phyloP scores from a whole-genome alignment of 257 asterid genomes.

The Nicotiana attenuata region DNA sequence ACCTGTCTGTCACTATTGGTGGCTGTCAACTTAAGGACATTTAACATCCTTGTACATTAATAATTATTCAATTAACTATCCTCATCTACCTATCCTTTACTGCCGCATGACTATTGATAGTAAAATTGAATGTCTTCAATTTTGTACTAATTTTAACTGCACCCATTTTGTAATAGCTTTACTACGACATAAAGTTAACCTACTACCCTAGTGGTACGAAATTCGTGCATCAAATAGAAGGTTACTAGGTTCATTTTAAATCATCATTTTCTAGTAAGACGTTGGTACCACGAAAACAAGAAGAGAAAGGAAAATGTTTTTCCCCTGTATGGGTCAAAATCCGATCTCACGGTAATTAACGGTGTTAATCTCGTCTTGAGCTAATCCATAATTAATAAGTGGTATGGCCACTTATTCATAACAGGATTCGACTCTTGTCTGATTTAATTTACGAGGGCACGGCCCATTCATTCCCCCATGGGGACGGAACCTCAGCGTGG shows the following conservation, averaged over 20 bases:
- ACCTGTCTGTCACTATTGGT: constrained; percentile 9
- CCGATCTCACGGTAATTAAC: too few relatives aligned
- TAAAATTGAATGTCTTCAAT: background rate
- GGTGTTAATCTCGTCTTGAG: too few relatives aligned
- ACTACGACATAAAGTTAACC: background rate
- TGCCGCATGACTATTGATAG: background rate
- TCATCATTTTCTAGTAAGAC: background rate
- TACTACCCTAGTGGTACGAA: background rate
- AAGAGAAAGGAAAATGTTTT: too few relatives aligned
- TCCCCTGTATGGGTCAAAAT: too few relatives aligned
- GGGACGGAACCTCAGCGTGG: too few relatives aligned
- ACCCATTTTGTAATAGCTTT: background rate
- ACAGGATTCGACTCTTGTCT: too few relatives aligned
- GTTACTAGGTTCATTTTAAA: background rate
- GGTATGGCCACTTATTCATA: too few relatives aligned
- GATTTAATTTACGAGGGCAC: too few relatives aligned
- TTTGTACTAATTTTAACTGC: background rate
- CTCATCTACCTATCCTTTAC: background rate
- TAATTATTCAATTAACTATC: background rate
- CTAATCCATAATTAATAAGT: too few relatives aligned
- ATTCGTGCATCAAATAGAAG: background rate
- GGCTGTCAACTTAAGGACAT: constrained; percentile 3
- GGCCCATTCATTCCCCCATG: too few relatives aligned
- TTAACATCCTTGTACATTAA: background rate
- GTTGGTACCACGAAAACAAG: background rate